Conservation (phyloP, 306 rosid species). For the Lathyrus tuberosus region DNA sequence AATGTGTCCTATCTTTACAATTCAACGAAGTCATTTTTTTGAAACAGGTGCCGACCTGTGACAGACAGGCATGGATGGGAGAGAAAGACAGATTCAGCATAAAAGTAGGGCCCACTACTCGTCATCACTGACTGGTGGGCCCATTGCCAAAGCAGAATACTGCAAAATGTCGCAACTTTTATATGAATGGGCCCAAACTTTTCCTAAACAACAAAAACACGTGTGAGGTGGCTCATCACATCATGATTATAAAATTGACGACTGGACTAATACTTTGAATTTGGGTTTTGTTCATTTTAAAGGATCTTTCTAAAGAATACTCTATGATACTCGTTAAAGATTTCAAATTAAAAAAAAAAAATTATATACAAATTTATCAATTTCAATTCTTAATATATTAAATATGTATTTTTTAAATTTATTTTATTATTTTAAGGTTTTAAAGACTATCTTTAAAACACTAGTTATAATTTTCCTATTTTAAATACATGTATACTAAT, state of each 20-base stretch:
- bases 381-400: too few species aligned
- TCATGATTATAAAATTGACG: not conserved
- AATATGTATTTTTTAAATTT: too few species aligned
- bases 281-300: too few species aligned
- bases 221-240: constrained; percentile 49
- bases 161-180: constrained; percentile 27
- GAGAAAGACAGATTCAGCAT: constrained; percentile 44
- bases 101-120: constrained; percentile 34
- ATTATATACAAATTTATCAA: too few species aligned
- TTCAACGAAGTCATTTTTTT: constrained; percentile 19
- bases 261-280: too few species aligned
- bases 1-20: constrained; percentile 22
- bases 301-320: too few species aligned
- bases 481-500: too few species aligned
- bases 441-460: too few species aligned
- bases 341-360: too few species aligned
- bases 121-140: constrained; percentile 34
- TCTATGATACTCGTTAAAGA: too few species aligned
- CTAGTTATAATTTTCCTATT: too few species aligned
- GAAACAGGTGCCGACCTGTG: constrained; percentile 40
- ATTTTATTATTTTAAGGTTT: too few species aligned
- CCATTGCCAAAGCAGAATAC: constrained; percentile 6
- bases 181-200: constrained; percentile 38
- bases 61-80: constrained; percentile 46
- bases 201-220: constrained; percentile 44